Percentiles rank a stretch among this genome's conserved stretches.
Conservation (phyloP, 345 rosid genomes). For the Erysimum cheiranthoides region DNA sequence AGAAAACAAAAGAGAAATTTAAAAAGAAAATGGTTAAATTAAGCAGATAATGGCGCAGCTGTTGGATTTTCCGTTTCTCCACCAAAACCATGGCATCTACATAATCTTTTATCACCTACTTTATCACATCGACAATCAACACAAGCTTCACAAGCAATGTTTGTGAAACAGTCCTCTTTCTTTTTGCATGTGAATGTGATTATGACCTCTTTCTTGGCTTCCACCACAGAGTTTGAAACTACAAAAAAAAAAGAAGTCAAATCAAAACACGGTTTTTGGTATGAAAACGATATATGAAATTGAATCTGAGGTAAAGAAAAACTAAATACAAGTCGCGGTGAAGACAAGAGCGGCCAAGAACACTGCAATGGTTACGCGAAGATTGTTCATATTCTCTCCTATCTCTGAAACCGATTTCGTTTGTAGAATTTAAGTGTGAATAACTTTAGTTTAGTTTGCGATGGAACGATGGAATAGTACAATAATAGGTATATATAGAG, state of each 20-base stretch:
- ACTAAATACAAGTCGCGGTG: not conserved
- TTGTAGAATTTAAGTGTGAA: not conserved
- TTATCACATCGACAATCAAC: constrained; percentile 32
- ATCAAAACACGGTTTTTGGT: not conserved
- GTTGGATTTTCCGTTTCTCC: not conserved
- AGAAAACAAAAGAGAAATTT: not conserved
- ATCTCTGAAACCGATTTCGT: not conserved
- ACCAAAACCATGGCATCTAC: constrained; percentile 32
- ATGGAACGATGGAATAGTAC: not conserved
- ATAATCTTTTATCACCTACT: constrained; percentile 17
- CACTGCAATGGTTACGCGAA: constrained; percentile 14
- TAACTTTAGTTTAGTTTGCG: not conserved
- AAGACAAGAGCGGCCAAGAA: constrained; percentile 20
- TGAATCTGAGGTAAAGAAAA: not conserved
- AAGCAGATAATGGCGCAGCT: constrained; percentile 4
- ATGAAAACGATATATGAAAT: not conserved
- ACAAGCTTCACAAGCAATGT: constrained; percentile 28
- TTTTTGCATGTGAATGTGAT: constrained; percentile 18
- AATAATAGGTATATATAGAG: not conserved
- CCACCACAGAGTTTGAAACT: constrained; percentile 22
- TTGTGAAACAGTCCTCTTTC: constrained; percentile 16
- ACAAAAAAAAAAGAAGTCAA: not conserved
- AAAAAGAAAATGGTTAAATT: not conserved
- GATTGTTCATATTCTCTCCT: constrained; percentile 23
- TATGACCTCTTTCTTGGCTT: constrained; percentile 1